Evolutionary conservation across 352 stramenopile genomes (phyloP).

Genomic region (Pythium brassicae): DNA sequence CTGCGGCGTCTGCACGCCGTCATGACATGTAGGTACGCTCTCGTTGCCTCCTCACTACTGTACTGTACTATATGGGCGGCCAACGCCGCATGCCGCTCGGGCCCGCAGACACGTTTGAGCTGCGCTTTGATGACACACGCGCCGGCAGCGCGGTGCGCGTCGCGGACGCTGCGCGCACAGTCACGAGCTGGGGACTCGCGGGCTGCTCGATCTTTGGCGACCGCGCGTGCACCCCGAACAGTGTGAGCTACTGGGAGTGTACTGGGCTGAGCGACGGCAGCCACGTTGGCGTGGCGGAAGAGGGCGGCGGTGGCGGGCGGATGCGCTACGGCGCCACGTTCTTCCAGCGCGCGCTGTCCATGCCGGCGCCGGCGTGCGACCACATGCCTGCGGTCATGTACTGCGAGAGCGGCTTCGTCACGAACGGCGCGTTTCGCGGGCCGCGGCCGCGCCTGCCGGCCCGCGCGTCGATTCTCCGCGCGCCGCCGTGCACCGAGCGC

Average conservation of each 20-base stretch:
- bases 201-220: slow-evolving; percentile 51
- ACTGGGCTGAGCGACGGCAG: slow-evolving; percentile 53
- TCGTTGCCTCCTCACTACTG: too few relatives aligned
- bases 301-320: not conserved
- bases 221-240: slow-evolving; percentile 23
- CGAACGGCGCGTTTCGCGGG: slow-evolving; percentile 57
- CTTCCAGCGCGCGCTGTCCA: slow-evolving; percentile 37
- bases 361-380: slow-evolving; percentile 51
- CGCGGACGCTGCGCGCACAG: slow-evolving; percentile 26
- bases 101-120: slow-evolving; percentile 26
- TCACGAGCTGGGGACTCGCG: slow-evolving; percentile 37
- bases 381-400: slow-evolving; percentile 78
- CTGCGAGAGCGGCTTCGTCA: slow-evolving; percentile 60
- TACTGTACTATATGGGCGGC: too few relatives aligned
- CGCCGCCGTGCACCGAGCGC: slow-evolving; percentile 36
- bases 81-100: too few relatives aligned
- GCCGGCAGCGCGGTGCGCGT: slow-evolving; percentile 46
- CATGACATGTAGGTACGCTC: slow-evolving; percentile 35
- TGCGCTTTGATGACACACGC: slow-evolving; percentile 39
- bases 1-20: slow-evolving; percentile 46
- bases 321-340: slow-evolving; percentile 29
- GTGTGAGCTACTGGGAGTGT: slow-evolving; percentile 72
- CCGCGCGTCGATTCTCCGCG: slow-evolving; percentile 37
- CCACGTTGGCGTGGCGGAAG: slow-evolving; percentile 47
- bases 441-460: slow-evolving; percentile 40